Percentiles rank a stretch among this genome's conserved stretches.
Conservation (phyloP, 2,329 filamentous ascomycete genomes). For the Ophiostoma australiae region DNA sequence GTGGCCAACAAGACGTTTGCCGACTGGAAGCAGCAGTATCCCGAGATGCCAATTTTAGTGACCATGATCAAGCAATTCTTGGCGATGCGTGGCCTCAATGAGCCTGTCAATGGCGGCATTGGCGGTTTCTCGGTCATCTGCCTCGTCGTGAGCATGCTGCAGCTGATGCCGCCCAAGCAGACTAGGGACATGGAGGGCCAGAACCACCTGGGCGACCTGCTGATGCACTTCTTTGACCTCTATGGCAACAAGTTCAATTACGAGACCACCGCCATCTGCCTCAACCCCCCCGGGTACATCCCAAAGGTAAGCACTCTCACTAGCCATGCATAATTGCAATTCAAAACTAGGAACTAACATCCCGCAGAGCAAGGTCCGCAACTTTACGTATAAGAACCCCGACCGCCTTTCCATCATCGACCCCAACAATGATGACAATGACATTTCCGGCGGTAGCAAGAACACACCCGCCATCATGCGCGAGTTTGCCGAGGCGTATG, state of each 20-base stretch:
- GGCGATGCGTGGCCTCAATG: conserved; percentile 82
- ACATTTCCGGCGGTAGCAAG: conserved; percentile 81
- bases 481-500: conserved; percentile 64
- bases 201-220: conserved; percentile 69
- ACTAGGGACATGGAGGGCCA: conserved; percentile 54
- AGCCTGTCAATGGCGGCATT: conserved; percentile 84
- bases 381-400: conserved; percentile 53
- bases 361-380: conserved; percentile 41
- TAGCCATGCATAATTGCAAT: neutral
- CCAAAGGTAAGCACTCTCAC: conserved; percentile 57
- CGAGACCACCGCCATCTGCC: conserved; percentile 62
- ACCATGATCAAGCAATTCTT: conserved; percentile 90
- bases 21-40: conserved; percentile 72
- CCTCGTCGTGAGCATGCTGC: conserved; percentile 81
- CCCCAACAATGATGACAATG: conserved; percentile 78
- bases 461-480: conserved; percentile 63
- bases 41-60: conserved; percentile 80
- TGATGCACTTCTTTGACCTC: conserved; percentile 83
- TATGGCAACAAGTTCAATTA: conserved; percentile 82
- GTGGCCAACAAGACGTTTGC: conserved; percentile 75
- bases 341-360: neutral
- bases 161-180: conserved; percentile 69
- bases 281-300: conserved; percentile 70
- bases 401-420: conserved; percentile 83
- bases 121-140: conserved; percentile 94